Percentiles rank a stretch among this genome's conserved stretches.
Conservation (phyloP, 2,329 filamentous ascomycete species). For the Berkeleyomyces basicola region DNA sequence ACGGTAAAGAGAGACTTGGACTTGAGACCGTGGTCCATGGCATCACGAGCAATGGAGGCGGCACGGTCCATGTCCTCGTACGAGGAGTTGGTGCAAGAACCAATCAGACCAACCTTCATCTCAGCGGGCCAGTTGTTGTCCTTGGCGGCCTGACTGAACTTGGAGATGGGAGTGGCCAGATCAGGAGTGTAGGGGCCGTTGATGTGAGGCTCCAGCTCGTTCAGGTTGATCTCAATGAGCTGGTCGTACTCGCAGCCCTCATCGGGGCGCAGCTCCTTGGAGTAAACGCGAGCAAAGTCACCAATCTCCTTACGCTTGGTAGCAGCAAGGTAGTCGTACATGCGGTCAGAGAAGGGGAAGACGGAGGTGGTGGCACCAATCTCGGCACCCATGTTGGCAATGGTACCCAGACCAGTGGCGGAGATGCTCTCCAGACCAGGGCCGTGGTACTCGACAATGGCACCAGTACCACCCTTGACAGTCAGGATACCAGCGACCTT, state of each 20-base stretch:
- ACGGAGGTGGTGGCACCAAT: conserved; percentile 79
- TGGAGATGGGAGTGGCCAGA: conserved; percentile 91
- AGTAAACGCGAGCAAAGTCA: conserved; percentile 73
- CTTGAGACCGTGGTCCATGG: conserved; percentile 83
- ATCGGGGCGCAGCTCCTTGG: conserved; percentile 72
- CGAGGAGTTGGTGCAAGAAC: conserved; percentile 88
- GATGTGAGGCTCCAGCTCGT: conserved; percentile 89
- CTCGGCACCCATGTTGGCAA: conserved; percentile 56
- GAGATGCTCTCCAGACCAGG: conserved; percentile 53
- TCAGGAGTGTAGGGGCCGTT: conserved; percentile 98
- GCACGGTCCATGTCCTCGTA: conserved; percentile 86
- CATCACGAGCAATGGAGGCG: conserved; percentile 80
- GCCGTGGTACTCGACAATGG: conserved; percentile 63
- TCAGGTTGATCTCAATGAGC: conserved; percentile 89
- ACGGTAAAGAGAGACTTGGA: conserved; percentile 86
- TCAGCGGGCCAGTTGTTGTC: conserved; percentile 92
- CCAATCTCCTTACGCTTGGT: conserved; percentile 86
- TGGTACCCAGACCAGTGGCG: conserved; percentile 72
- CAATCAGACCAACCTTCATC: conserved; percentile 91
- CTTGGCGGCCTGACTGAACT: conserved; percentile 89
- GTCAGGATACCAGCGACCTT: conserved; percentile 95
- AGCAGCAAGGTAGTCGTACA: conserved; percentile 87
- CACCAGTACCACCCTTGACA: conserved; percentile 93
- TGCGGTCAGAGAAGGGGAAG: conserved; percentile 95
- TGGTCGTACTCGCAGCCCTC: conserved; percentile 90